phyloP scores from a whole-genome alignment of 2,329 filamentous ascomycete genomes.

The Trichoderma sp. region DNA sequence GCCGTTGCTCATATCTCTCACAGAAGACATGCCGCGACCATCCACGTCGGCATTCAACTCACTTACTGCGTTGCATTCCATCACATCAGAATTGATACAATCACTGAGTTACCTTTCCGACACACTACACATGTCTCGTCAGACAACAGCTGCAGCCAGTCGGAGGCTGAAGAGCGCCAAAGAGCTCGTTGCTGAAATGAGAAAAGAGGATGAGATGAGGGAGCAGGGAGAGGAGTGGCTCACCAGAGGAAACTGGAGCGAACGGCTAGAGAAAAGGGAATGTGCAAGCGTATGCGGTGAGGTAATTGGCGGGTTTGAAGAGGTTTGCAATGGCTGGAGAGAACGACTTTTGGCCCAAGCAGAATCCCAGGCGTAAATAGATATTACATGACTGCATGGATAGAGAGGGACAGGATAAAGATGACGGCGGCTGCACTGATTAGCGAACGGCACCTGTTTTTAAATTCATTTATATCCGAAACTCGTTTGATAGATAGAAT shows the following conservation, averaged over 20 bases:
- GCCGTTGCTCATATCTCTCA: slow-evolving; percentile 63
- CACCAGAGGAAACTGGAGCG: slow-evolving; percentile 77
- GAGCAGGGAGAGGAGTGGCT: slow-evolving; percentile 84
- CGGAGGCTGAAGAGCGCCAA: slow-evolving; percentile 76
- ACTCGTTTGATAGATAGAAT: background rate
- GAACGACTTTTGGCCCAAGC: slow-evolving; percentile 67
- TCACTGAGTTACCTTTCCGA: slow-evolving; percentile 85
- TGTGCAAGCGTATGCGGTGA: slow-evolving; percentile 81
- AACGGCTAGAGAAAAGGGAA: slow-evolving; percentile 70
- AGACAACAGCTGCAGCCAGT: slow-evolving; percentile 78
- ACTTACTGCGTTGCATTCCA: slow-evolving; percentile 63
- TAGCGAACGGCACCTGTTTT: slow-evolving; percentile 12
- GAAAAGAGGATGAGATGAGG: slow-evolving; percentile 74
- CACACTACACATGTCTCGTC: slow-evolving; percentile 88
- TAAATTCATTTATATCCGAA: background rate
- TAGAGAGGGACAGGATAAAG: background rate
- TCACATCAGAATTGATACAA: slow-evolving; percentile 71
- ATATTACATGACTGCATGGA: background rate
- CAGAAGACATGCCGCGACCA: slow-evolving; percentile 64
- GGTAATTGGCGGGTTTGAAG: slow-evolving; percentile 88
- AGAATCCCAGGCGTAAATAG: slow-evolving; percentile 43
- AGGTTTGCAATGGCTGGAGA: slow-evolving; percentile 82
- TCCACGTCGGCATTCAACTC: slow-evolving; percentile 63
- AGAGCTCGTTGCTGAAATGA: slow-evolving; percentile 82
- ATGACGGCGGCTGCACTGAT: slow-evolving; percentile 17